Conservation (phyloP, 2,329 filamentous ascomycete species). For the Penicillium sp. region DNA sequence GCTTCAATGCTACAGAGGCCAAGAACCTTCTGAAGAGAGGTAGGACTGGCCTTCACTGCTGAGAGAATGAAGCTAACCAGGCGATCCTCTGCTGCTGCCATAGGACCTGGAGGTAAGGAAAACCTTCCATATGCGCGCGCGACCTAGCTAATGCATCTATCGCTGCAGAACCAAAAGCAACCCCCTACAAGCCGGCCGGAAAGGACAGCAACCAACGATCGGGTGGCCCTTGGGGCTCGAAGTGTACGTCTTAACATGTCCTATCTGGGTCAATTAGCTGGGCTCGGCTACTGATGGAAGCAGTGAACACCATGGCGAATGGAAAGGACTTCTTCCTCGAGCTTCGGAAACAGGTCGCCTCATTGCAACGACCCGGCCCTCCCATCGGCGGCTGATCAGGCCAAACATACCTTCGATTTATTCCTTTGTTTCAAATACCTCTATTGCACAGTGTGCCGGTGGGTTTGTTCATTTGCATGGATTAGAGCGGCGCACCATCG, state of each 20-base stretch:
- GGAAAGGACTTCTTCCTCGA: slow-evolving; percentile 49
- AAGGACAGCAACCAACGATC: slow-evolving; percentile 37
- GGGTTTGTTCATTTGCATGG: slow-evolving; percentile 19
- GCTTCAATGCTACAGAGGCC: slow-evolving; percentile 43
- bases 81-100: slow-evolving; percentile 7
- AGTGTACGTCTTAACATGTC: slow-evolving; percentile 34
- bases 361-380: slow-evolving; percentile 35
- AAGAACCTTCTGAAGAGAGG: slow-evolving; percentile 41
- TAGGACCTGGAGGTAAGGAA: slow-evolving; percentile 30
- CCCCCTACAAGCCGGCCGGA: slow-evolving; percentile 37
- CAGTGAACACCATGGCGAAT: slow-evolving; percentile 46
- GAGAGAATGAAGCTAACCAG: not conserved
- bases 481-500: slow-evolving; percentile 26
- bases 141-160: not conserved
- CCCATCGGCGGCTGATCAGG: slow-evolving; percentile 33
- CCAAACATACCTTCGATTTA: slow-evolving; percentile 2
- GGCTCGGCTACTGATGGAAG: slow-evolving; percentile 7
- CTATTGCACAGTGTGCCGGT: slow-evolving; percentile 19
- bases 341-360: slow-evolving; percentile 44
- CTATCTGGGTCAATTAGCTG: not conserved
- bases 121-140: not conserved
- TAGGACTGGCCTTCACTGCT: slow-evolving; percentile 13
- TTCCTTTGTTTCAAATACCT: slow-evolving; percentile 13
- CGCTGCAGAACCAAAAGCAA: slow-evolving; percentile 29
- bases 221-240: slow-evolving; percentile 42